These are phyloP conservation scores for Bipolaris sorokiniana DNA, from an alignment of 2,329 filamentous ascomycete genomes.

Conservation along the genomic window DNA sequence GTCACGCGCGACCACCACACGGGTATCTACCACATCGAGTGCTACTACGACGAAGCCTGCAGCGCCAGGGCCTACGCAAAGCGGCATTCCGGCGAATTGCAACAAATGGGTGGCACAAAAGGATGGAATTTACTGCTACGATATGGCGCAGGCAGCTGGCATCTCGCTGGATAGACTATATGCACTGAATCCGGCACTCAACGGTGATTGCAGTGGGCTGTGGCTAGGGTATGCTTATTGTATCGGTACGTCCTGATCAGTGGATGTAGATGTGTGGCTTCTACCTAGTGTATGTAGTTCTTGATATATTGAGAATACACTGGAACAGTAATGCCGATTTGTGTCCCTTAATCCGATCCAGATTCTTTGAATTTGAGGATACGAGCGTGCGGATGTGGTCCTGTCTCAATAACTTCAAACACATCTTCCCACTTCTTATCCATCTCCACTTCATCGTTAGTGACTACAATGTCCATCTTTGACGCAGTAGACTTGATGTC, in stretches of 20 bases:
- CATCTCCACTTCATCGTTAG: not conserved
- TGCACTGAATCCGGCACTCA: not conserved
- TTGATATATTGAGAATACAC: not conserved
- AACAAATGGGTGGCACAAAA: constrained; percentile 1
- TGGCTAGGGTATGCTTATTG: not conserved
- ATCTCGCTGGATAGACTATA: constrained; percentile 5
- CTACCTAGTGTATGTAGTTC: not conserved
- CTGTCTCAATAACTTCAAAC: constrained; percentile 5
- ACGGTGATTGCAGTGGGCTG: not conserved
- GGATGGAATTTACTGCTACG: not conserved
- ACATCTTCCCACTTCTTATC: constrained; percentile 9
- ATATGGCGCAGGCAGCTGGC: constrained; percentile 1
- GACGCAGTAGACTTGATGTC: not conserved
- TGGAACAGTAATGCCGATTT: not conserved
- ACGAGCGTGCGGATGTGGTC: not conserved
- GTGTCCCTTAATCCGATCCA: not conserved
- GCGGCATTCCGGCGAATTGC: constrained; percentile 1
- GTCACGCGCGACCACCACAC: not conserved
- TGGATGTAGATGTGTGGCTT: not conserved
- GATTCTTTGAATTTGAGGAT: constrained; percentile 7
- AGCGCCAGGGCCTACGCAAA: constrained; percentile 1
- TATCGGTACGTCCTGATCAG: not conserved
- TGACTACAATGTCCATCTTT: not conserved
- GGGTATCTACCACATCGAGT: not conserved
- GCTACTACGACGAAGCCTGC: not conserved